phyloP scores from a whole-genome alignment of 305 asterid species.

The Ajuga reptans region DNA sequence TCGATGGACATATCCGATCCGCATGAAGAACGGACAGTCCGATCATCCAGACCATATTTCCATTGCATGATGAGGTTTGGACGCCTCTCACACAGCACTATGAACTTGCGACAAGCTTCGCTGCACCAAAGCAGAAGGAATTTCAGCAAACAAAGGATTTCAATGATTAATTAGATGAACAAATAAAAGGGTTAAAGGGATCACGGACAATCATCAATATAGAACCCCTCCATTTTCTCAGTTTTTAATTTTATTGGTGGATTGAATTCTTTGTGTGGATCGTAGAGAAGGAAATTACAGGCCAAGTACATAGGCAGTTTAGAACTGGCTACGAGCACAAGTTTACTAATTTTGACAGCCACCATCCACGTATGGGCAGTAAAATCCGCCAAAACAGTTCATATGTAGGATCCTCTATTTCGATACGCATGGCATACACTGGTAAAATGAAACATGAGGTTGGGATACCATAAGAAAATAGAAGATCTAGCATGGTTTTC shows the following conservation, averaged over 20 bases:
- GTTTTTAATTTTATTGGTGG: background rate
- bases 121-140: slow-evolving; percentile 28
- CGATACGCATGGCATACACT: too few relatives aligned
- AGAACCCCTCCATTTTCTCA: background rate
- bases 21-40: slow-evolving; percentile 55
- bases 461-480: background rate
- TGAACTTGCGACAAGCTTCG: slow-evolving; percentile 66
- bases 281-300: background rate
- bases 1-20: slow-evolving; percentile 85
- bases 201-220: background rate
- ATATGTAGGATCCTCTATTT: too few relatives aligned
- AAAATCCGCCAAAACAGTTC: too few relatives aligned
- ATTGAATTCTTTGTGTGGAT: background rate
- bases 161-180: background rate
- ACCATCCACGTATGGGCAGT: too few relatives aligned
- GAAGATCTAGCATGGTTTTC: background rate
- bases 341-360: too few relatives aligned
- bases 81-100: slow-evolving; percentile 52
- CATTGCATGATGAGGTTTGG: slow-evolving; percentile 51
- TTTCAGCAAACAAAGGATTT: background rate
- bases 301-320: background rate
- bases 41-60: slow-evolving; percentile 40
- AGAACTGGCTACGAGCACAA: background rate
- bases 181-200: background rate
- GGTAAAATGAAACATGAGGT: background rate